Base-by-base conservation (phyloP, 768 basidiomycete species). In the Trametes maxima region DNA sequence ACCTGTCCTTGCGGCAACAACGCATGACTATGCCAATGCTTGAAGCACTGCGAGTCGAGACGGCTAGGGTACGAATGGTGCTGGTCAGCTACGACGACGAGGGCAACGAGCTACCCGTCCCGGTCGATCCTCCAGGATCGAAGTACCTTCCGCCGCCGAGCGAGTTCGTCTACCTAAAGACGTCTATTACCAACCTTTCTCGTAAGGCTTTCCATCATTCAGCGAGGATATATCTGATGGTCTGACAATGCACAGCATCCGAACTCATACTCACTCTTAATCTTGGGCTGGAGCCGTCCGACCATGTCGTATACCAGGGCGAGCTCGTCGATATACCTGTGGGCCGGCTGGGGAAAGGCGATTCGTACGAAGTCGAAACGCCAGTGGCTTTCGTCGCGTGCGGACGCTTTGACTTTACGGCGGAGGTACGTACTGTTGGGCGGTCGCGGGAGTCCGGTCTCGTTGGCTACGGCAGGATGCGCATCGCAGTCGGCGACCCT, bases 11-110 rank as follows among this genome's bases (percentile, higher is more conserved):
- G 35, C 81, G 95, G 57, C 81, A 84, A 46, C 91, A 95, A 63
- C 78, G 87, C 16, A 81, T 98, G 76, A 87, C 92, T 3, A 69
- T 84, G 49, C 84, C 83, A 0, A 94, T 97, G 90, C 76, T 97
- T 16, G 86, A 92, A 53, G 82, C 84, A 22, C 74, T 97, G 42
- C 87, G 87, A 25, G 82, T 83, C 37, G 88, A 94, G 66, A 78
- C 82, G 7, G 83, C 87, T 12, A 79, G 78, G 6, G 77, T 96
- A 25, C 73, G 80, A 4, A 68, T 96, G 63, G 78, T 78, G 0
- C 72, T 94, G 42, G 68, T 72, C 5, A 68, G 65, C 25, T 75
- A 77, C 57, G 70, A 70, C 13, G 56, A 66, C 53, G 42, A 57
- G 43, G 59, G 53, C 16, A 56, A 68, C 52, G 57, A 65, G 64